Conservation (phyloP, 2,329 filamentous ascomycete species). For the Apiospora pterosperma region DNA sequence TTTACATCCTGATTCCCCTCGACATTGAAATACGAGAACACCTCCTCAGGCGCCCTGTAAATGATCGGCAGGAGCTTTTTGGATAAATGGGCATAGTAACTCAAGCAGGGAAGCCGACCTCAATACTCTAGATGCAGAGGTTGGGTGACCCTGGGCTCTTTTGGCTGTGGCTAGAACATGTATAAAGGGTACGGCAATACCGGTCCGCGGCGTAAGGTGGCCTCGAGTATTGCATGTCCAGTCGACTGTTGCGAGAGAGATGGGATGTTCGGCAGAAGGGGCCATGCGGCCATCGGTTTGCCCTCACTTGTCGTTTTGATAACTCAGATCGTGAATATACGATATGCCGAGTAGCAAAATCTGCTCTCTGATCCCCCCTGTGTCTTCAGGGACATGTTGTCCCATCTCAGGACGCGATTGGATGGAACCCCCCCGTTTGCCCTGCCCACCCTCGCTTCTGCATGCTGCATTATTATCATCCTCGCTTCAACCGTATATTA, state of each 20-base stretch:
- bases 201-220: background rate
- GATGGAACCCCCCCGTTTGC: background rate
- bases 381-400: background rate
- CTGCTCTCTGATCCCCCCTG: background rate
- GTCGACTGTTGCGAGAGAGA: background rate
- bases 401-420: background rate
- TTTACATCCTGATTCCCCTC: background rate
- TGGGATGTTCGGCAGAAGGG: background rate
- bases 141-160: background rate
- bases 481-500: constrained; percentile 4
- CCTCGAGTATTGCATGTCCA: background rate
- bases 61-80: background rate
- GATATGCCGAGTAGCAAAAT: background rate
- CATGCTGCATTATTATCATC: background rate
- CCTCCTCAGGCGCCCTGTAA: background rate
- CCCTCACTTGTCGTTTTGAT: background rate
- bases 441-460: background rate
- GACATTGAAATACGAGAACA: background rate
- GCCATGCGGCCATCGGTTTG: background rate
- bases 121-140: background rate
- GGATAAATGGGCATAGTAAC: background rate
- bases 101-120: background rate
- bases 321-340: background rate
- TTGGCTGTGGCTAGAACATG: background rate
- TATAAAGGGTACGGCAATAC: background rate